phyloP scores from a whole-genome alignment of 305 asterid genomes.

The Euphrasia arctica region DNA sequence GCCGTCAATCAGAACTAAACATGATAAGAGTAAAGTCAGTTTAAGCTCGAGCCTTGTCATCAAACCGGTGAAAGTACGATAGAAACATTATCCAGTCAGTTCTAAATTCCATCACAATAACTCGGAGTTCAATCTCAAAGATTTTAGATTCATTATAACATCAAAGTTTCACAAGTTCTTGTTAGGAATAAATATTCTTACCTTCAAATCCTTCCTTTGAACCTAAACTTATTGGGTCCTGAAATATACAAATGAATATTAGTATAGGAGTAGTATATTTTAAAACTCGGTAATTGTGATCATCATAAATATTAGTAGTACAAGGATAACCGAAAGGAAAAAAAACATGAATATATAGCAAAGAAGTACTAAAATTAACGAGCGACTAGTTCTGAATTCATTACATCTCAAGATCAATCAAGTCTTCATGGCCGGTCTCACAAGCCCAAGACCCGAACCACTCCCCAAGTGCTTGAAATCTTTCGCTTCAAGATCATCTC shows the following conservation, averaged over 20 bases:
- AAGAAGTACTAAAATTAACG: background rate
- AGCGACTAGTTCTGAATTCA: background rate
- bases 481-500: slow-evolving; percentile 79
- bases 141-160: background rate
- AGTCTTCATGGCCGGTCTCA: slow-evolving; percentile 80
- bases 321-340: slow-evolving; percentile 7
- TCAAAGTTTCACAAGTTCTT: background rate
- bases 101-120: background rate
- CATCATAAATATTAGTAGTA: slow-evolving; percentile 7
- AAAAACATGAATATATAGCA: background rate
- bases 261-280: too few species aligned
- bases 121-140: background rate
- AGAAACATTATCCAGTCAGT: too few species aligned
- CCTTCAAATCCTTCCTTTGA: background rate
- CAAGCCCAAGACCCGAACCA: slow-evolving; percentile 94
- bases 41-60: too few species aligned
- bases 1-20: too few species aligned
- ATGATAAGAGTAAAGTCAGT: too few species aligned
- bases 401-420: slow-evolving; percentile 29
- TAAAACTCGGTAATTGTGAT: background rate
- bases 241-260: background rate
- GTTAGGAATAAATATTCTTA: background rate
- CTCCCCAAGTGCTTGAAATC: slow-evolving; percentile 91
- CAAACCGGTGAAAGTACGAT: too few species aligned
- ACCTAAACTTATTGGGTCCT: too few species aligned